Evolutionary conservation across 176 grass and related monocot species (phyloP), one percentile per base, ranked within the genome.

Genomic region (Rhynchospora pubera): DNA sequence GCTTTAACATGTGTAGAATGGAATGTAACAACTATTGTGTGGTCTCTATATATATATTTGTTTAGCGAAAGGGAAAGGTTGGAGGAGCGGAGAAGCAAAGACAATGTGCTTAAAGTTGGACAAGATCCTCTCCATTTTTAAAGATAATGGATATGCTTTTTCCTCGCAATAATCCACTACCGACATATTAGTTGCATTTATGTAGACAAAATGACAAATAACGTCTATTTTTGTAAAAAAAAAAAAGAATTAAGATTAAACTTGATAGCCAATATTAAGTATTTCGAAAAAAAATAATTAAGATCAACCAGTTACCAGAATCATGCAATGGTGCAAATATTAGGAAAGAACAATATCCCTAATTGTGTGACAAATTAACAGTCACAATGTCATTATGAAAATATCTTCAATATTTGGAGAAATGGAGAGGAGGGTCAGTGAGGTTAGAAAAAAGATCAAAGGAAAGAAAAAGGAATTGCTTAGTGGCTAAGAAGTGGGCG

Each of bases 401-500:
- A 55, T 14, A 76, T 16, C 48, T 72, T 72, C 3, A 46, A 48
- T 39, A 21, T 7, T 82, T 34, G 13, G n/a, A 47, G 0, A 55
- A 76, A 30, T 76, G 72, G 44, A 81, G 77, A 46, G 79, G 30
- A 64, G 28, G 7, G 79, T 46, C 13, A 2, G 61, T 82, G 0
- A 66, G 61, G 22, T 55, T 26, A 30, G 48, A 30, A 32, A 15
- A 76, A 76, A 32, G 47, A 32, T 21, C 48, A 76, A 55, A 18
- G 4, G 6, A 21, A 76, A 66, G 44, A 11, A 64, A 64, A 62
- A 81, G 44, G 28, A 66, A 47, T 82, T 64, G 30, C 79, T 82
- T 82, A 82, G 79, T 82, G 59, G 79, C 59, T 43, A 82, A 82
- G 79, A 64, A 76, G 69, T 74, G 45, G 65, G 65, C 6, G 18